Evolutionary conservation across 805 yeast species (phyloP), one percentile per base, ranked within the genome.

Genomic region (Metschnikowia matae): DNA sequence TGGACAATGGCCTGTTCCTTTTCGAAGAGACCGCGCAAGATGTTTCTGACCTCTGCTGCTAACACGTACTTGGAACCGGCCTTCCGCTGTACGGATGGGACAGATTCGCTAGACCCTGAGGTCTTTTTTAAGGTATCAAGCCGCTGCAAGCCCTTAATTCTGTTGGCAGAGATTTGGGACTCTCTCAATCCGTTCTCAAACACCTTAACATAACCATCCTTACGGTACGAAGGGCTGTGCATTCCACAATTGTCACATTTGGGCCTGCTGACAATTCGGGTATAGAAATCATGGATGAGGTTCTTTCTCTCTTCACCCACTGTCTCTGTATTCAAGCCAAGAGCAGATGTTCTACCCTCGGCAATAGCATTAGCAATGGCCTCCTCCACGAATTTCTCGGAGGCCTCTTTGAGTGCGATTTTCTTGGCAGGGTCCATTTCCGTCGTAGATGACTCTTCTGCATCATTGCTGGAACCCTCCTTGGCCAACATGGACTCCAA

Each of bases 171-270:
- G 48, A 80, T 63, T 66, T 92, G 97, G 65, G 89, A 89, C 46
- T 89, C 96, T 45, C 79, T 79, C 58, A 95, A 77, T 5, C 95
- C 83, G 57, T 83, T 84, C 71, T 94, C 98, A 63, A 94, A 94
- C 55, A 94, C 83, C 74, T 95, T 94, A 54, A 91, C 80, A 64
- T 83, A 85, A 0, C 99, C 99, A 66, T 94, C 99, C 62, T 91
- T 92, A 72, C 99, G 83, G 75, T 85, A 92, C 34, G 85, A 77
- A 49, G 99, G 98, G 41, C 97, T 89, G 68, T 77, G 88, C 96
- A 91, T 88, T 40, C 90, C 89, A 79, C 99, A 94, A 70, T 91
- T 90, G 62, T 89, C 96, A 80, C 99, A 94, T 68, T 84, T 87
- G 49, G 90, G 84, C 68, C 97, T 82, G 44, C 86, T 68, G 55